These are phyloP conservation scores for Aspergillus pseudonomiae DNA, from an alignment of 2,329 filamentous ascomycete species.

Conservation along the genomic window DNA sequence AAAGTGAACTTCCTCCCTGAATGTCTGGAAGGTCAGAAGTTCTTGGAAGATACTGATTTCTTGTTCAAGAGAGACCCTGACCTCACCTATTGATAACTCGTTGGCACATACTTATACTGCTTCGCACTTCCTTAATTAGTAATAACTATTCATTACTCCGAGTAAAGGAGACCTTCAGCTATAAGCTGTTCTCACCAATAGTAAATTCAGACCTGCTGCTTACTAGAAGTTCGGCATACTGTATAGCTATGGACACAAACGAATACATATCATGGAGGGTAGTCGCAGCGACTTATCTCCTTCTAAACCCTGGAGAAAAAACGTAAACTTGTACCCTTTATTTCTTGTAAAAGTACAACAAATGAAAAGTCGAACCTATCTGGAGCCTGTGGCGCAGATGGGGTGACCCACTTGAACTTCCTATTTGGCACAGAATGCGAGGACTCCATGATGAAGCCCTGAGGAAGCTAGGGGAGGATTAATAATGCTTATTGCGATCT, in stretches of 20 bases:
- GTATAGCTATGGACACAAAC: too few species aligned
- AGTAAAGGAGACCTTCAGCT: too few species aligned
- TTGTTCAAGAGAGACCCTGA: background rate
- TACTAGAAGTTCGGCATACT: too few species aligned
- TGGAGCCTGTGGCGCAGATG: background rate
- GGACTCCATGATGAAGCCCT: background rate
- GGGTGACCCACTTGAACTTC: background rate
- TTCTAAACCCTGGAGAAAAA: too few species aligned
- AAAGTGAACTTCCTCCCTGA: slow-evolving; percentile 97
- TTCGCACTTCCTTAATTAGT: too few species aligned
- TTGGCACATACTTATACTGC: background rate
- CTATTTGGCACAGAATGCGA: background rate
- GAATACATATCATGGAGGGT: too few species aligned
- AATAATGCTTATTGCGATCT: background rate
- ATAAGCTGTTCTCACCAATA: too few species aligned
- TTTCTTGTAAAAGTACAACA: too few species aligned
- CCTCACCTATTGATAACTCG: background rate
- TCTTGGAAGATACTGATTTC: slow-evolving; percentile 79
- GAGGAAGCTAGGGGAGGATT: background rate
- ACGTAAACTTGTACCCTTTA: too few species aligned
- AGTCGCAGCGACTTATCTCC: too few species aligned
- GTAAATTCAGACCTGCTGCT: too few species aligned
- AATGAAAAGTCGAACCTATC: background rate
- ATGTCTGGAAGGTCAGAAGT: slow-evolving; percentile 67
- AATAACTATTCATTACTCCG: too few species aligned